phyloP scores from a whole-genome alignment of 1,139 yeast species.

The Groenewaldozyma sp. region DNA sequence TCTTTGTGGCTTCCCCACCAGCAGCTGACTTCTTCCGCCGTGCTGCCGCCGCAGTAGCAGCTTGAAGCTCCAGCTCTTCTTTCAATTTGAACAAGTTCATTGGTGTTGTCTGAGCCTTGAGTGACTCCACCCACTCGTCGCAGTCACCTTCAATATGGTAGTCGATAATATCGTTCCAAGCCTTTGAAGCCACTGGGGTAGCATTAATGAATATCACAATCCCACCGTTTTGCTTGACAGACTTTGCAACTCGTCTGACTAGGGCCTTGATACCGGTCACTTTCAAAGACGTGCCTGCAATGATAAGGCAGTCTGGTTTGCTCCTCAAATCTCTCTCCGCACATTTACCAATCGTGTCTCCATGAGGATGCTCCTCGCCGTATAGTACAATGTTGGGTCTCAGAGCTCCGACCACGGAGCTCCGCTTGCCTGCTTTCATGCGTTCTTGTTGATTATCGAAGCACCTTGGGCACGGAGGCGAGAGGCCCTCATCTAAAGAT shows the following conservation, averaged over 20 bases:
- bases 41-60: no score
- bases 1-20: no score
- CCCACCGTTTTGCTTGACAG: constrained; percentile 51
- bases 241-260: constrained; percentile 49
- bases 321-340: constrained; percentile 44
- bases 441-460: constrained; percentile 44
- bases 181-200: constrained; percentile 25
- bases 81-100: no score
- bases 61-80: no score
- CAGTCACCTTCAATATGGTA: constrained; percentile 74
- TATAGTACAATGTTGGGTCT: constrained; percentile 70
- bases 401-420: constrained; percentile 51
- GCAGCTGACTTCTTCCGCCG: no score
- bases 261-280: constrained; percentile 65
- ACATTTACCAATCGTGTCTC: constrained; percentile 55
- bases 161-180: constrained; percentile 54
- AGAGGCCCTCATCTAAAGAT: constrained; percentile 41
- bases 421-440: constrained; percentile 52
- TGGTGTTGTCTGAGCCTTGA: constrained; percentile 34
- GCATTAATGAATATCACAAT: constrained; percentile 56
- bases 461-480: constrained; percentile 61
- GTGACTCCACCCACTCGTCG: constrained; percentile 60
- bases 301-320: constrained; percentile 55
- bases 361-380: constrained; percentile 72
- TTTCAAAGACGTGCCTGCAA: constrained; percentile 69